Conservation (phyloP, 1,139 yeast genomes). For the Entelexis sorbosivorans region DNA sequence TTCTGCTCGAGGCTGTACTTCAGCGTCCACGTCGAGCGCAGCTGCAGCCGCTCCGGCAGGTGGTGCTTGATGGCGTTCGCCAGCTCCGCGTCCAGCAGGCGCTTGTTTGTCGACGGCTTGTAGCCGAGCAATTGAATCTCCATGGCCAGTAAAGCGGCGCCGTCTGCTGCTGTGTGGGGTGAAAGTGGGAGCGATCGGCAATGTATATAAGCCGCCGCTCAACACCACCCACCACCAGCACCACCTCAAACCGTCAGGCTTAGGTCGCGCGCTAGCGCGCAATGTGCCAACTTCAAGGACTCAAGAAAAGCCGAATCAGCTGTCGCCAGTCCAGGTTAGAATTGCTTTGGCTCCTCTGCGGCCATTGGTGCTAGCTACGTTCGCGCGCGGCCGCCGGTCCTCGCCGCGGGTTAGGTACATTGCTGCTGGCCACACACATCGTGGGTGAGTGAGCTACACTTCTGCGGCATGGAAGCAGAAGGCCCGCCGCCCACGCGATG, state of each 20-base stretch:
- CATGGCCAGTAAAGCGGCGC: neutral
- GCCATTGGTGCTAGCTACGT: no score
- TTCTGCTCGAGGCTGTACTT: constrained; percentile 79
- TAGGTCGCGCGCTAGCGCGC: no score
- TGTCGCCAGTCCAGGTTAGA: no score
- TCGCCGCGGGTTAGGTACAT: neutral
- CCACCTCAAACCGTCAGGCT: no score
- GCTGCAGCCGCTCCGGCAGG: constrained; percentile 67
- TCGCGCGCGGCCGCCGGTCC: no score
- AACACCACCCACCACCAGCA: no score
- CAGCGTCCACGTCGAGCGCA: constrained; percentile 65
- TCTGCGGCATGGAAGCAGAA: constrained; percentile 14
- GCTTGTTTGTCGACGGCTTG: constrained; percentile 39
- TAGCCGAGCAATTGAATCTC: constrained; percentile 10
- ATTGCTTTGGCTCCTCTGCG: no score
- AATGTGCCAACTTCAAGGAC: no score
- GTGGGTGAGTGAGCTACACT: neutral
- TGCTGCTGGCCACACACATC: neutral
- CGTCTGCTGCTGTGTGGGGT: neutral
- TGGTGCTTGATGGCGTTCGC: constrained; percentile 65
- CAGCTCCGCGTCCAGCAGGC: constrained; percentile 46
- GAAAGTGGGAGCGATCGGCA: neutral
- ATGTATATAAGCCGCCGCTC: no score
- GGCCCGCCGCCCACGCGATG: constrained; percentile 53
- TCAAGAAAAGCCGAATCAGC: no score